phyloP scores from a whole-genome alignment of 345 rosid genomes.

The Xanthoceras sorbifolium region DNA sequence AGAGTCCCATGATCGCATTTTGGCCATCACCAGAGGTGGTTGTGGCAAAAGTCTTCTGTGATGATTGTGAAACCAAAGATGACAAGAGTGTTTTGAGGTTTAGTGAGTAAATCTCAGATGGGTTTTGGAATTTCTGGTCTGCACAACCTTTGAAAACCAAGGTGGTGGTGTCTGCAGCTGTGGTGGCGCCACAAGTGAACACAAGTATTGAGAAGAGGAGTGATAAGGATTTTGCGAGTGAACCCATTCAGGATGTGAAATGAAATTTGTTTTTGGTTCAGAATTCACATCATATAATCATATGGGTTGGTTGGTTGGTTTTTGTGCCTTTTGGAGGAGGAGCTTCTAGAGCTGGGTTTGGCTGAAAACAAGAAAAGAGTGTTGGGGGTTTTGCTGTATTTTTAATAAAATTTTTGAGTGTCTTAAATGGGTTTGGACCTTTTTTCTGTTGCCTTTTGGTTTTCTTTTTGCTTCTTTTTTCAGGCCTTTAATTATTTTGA shows the following conservation, averaged over 20 bases:
- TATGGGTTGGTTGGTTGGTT: slow-evolving; percentile 16
- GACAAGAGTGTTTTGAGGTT: slow-evolving; percentile 60
- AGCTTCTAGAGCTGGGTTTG: slow-evolving; percentile 13
- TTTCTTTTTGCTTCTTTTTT: background rate
- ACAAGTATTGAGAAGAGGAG: slow-evolving; percentile 21
- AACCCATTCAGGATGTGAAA: slow-evolving; percentile 32
- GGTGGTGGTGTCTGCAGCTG: slow-evolving; percentile 43
- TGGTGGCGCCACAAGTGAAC: slow-evolving; percentile 18
- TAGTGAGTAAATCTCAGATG: slow-evolving; percentile 53
- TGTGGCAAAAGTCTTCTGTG: slow-evolving; percentile 42
- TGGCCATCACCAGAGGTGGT: slow-evolving; percentile 59
- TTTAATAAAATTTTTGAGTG: too few relatives aligned
- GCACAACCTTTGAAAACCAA: slow-evolving; percentile 84
- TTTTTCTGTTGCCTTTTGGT: background rate
- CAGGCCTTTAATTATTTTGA: background rate
- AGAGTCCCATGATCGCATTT: slow-evolving; percentile 57
- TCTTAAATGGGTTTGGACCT: too few relatives aligned
- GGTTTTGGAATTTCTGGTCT: slow-evolving; percentile 60
- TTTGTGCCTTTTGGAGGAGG: too few relatives aligned
- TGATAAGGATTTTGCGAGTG: slow-evolving; percentile 18
- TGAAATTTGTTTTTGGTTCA: background rate
- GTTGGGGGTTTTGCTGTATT: background rate
- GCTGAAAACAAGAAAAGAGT: background rate
- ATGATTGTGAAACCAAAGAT: slow-evolving; percentile 64
- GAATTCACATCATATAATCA: background rate